Base-by-base conservation (phyloP, 495 filamentous ascomycete genomes). In the Lasiosphaeria ovina region DNA sequence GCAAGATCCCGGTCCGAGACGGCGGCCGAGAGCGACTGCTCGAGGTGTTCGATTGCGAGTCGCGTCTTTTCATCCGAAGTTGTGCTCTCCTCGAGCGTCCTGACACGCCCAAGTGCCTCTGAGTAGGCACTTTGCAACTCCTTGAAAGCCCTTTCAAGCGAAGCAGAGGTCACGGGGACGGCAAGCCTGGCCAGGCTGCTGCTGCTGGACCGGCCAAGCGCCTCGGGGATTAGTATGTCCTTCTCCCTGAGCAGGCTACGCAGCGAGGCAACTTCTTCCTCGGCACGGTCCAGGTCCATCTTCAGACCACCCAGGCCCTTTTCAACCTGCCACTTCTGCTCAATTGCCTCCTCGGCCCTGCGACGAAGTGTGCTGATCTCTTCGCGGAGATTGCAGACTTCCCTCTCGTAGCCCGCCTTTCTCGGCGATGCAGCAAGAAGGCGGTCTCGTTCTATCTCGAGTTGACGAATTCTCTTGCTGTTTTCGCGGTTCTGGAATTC, bases 251-350 rank as follows among this genome's bases (percentile, higher is more conserved):
- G 83, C 31, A 98, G 80, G 32, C 74, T 82, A 32, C 92, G 86
- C 35, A 98, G 76, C 33, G 89, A 90, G 35, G 81, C 77, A 11
- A 93, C 97, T 76, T 98, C 95, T 69, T 94, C 89, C 73, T 97
- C 89, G 4, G 94, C 92, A 61, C 93, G 89, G 69, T 98, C 95
- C 35, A 98, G 84, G 69, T 98, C 94, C 89, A 97, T 97, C 74
- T 96, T 96, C 62, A 98, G 77, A 47, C 93, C 93, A 59, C 87
- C 83, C 12, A 98, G 81, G 32, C 92, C 92, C 74, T 96, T 96
- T 74, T 98, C 94, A 58, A 93, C 93, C 74, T 94, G 89, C 84
- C 88, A 97, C 77, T 97, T 98, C 67, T 93, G 89, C 65, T 95
- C 91, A n/a, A 97, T 80, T 24, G 94, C 95, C 57, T 98, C 94